These are phyloP conservation scores for Inga leiocalycina DNA, from an alignment of 306 rosid genomes.

Conservation along the genomic window DNA sequence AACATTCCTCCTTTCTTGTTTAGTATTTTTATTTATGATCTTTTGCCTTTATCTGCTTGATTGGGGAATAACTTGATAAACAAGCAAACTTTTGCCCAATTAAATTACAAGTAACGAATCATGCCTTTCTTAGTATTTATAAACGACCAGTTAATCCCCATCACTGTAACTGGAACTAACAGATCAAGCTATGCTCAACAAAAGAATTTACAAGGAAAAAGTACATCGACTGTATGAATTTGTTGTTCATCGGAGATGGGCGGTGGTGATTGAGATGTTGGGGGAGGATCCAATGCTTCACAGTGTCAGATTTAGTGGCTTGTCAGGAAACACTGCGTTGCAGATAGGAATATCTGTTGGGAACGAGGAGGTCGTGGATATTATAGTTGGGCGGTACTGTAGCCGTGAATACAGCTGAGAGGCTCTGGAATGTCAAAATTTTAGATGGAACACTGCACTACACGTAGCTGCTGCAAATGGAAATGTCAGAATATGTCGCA, in stretches of 20 bases:
- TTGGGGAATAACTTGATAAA: not conserved
- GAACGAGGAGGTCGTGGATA: too few relatives aligned
- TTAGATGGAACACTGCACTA: constrained; percentile 41
- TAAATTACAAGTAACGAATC: not conserved
- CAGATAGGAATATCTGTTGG: too few relatives aligned
- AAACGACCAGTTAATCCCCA: not conserved
- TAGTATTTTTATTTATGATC: too few relatives aligned
- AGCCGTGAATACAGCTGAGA: too few relatives aligned
- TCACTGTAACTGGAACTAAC: not conserved
- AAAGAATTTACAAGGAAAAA: not conserved
- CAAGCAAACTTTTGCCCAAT: not conserved
- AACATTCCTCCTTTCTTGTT: not conserved
- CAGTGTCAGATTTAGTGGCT: not conserved
- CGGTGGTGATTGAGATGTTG: constrained; percentile 21
- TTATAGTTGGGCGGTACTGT: not conserved
- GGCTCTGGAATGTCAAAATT: constrained; percentile 4
- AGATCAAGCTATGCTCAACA: too few relatives aligned
- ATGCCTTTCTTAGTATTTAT: not conserved
- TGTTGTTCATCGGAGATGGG: constrained; percentile 38
- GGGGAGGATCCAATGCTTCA: not conserved
- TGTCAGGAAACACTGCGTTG: constrained; percentile 47
- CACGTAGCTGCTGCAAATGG: constrained; percentile 48
- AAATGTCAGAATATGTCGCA: constrained; percentile 26
- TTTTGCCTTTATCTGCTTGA: not conserved
- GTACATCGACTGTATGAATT: not conserved